A percentile compares a stretch with the other conserved stretches of the same genome.
These are phyloP conservation scores for Brettanomyces sp. DNA, from an alignment of 805 yeast genomes.

Conservation along the genomic window DNA sequence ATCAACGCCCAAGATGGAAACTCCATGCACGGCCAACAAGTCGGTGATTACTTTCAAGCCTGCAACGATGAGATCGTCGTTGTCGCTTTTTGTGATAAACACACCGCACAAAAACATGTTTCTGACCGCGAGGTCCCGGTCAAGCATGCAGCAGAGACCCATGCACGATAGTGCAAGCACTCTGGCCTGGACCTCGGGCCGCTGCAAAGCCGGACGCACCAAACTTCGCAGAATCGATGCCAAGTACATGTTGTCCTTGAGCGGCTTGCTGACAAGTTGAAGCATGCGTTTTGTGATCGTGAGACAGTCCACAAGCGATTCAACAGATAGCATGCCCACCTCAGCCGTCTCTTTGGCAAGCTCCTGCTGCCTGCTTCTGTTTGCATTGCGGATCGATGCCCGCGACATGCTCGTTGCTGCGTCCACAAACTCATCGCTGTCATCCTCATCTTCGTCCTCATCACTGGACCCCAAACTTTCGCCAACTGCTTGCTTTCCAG, in stretches of 20 bases:
- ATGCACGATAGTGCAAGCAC: constrained; percentile 65
- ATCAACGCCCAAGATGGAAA: constrained; percentile 49
- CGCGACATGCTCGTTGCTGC: constrained; percentile 23
- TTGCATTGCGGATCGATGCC: constrained; percentile 23
- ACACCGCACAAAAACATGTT: constrained; percentile 56
- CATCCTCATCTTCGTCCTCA: constrained; percentile 17
- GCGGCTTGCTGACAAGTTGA: constrained; percentile 54
- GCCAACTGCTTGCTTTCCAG: not conserved
- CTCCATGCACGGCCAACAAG: constrained; percentile 69
- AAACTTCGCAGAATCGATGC: constrained; percentile 66
- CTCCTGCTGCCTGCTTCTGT: constrained; percentile 23
- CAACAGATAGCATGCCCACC: constrained; percentile 33
- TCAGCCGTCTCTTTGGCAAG: constrained; percentile 30
- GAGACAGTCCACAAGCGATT: constrained; percentile 52
- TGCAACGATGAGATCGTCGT: constrained; percentile 49
- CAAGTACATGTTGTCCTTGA: constrained; percentile 55
- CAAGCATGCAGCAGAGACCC: constrained; percentile 72
- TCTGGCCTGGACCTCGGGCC: constrained; percentile 43
- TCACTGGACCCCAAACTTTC: constrained; percentile 10
- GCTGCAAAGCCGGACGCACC: constrained; percentile 68
- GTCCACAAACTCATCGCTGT: constrained; percentile 13
- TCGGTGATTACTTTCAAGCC: constrained; percentile 71
- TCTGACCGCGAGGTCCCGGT: constrained; percentile 52
- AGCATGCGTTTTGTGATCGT: constrained; percentile 60
- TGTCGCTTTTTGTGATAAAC: constrained; percentile 50